Base-by-base conservation (phyloP, 2,329 filamentous ascomycete genomes). In the Ophiostoma quercus region DNA sequence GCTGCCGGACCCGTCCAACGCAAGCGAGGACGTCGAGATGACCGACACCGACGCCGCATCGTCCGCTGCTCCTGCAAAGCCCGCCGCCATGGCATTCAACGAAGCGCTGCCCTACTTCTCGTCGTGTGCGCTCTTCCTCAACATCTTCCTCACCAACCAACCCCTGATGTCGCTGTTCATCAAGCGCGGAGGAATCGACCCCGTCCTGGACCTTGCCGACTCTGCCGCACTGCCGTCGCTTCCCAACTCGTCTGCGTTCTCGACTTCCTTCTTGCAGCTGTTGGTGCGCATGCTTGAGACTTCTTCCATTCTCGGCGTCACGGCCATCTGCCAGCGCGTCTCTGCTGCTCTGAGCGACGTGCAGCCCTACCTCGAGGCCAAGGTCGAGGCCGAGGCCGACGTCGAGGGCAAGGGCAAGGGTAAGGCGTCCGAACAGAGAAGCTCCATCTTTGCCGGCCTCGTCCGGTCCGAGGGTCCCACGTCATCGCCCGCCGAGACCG, bases 131-230 rank as follows among this genome's bases (percentile, higher is more conserved):
- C 90, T 87, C 67, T 99, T 99, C 77, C 80, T 99, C 65, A 79
- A 79, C 11, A 76, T 90, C 0, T 94, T 95, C 77, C 87, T 95
- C 71, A 85, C 87, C 72, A 96, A 96, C 75, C 83, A 86, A 70
- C 84, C 84, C 43, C 85, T 96, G 74, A 94, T 91, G 78, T 81
- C 84, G 22, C 85, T 86, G 32, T 94, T 97, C 76, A 88, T 95
- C 72, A 87, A 91, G 69, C 85, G 86, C 67, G 92, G 93, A 70
- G 95, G 92, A 7, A 88, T 94, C 32, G 92, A 97, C 77, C 84
- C 90, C 67, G 83, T 98, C 25, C 83, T 99, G 69, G 92, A 97
- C 76, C 87, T 97, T 69, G 90, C 90, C 57, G 92, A 91, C 69
- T 87, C 94, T 39, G 90, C 92, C 5, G 94, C 92, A 77, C 84